phyloP scores from a whole-genome alignment of 108 stramenopile genomes.

The Aurantiochytrium sp. region DNA sequence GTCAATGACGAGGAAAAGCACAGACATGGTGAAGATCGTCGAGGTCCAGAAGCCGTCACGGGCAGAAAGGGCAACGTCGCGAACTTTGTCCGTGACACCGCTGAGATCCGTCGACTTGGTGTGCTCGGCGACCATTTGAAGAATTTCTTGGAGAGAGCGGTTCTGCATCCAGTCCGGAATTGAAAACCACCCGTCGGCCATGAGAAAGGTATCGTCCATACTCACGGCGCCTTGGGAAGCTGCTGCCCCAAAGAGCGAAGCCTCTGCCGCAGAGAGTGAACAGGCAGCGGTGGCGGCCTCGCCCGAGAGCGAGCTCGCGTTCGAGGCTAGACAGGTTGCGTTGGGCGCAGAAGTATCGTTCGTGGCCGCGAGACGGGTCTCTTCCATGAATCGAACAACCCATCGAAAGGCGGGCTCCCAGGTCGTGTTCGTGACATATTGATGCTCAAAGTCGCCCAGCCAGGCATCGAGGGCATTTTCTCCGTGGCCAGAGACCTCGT shows the following conservation, averaged over 20 bases:
- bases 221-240: background rate
- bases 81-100: background rate
- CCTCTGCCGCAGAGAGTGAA: no score
- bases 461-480: background rate
- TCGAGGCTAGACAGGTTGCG: no score
- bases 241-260: background rate
- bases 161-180: background rate
- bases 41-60: constrained; percentile 1
- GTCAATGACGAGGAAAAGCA: background rate
- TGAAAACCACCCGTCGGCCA: background rate
- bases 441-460: background rate
- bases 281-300: background rate
- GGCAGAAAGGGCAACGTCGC: background rate
- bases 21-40: background rate
- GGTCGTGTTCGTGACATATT: background rate
- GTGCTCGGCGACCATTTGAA: background rate
- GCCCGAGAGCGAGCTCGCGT: no score
- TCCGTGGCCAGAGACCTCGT: background rate
- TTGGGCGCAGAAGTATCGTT: no score
- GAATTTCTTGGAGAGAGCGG: background rate
- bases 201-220: no score
- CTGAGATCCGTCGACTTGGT: background rate
- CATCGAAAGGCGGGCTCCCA: background rate
- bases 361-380: background rate
- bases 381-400: background rate